Base-by-base conservation (phyloP, 768 basidiomycete genomes). In the Rhodosporidiobolus odoratus region DNA sequence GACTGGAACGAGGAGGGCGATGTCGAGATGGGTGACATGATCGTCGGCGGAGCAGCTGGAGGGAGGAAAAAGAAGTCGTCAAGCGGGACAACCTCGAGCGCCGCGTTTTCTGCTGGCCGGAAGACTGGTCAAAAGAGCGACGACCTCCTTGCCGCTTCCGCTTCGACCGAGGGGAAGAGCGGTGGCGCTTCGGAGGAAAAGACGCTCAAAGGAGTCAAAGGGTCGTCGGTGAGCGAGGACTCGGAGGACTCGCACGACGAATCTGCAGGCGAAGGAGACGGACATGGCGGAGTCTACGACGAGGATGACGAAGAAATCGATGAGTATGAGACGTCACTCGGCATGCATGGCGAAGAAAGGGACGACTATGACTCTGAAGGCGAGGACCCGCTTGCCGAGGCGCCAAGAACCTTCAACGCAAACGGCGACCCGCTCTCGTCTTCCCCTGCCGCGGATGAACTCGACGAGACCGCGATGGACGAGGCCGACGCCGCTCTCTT, bases 221-320 rank as follows among this genome's bases (percentile, higher is more conserved):
- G n/a, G n/a, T n/a, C n/a, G n/a, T n/a, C n/a, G n/a, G n/a, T n/a
- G 52, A 21, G 67, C 23, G 72, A 68, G 3, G 65, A 67, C 9
- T 62, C 66, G 23, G 58, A 63, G 27, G 60, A 66, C 17, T 43
- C 54, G 0, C 54, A 45, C 8, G 65, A 64, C 0, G 72, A 72
- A 32, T 59, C 65, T 4, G 69, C 66, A 3, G 58, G 57, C 21
- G 65, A 62, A 30, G 45, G 62, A 10, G 64, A 66, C n/a, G 66
- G 65, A 15, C 40, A 65, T 23, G 56, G 23, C 21, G 57, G n/a
- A 34, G 27, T 38, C 0, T 21, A 61, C 32, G 66, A 57, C 53
- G 68, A 74, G 3, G 66, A 70, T 47, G 68, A 70, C 32, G 73
- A 74, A 40, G 68, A 69, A 53, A 65, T 67, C 37, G 68, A 70